These are phyloP conservation scores for Calophaca sinica DNA, from an alignment of 306 rosid species.

Conservation along the genomic window DNA sequence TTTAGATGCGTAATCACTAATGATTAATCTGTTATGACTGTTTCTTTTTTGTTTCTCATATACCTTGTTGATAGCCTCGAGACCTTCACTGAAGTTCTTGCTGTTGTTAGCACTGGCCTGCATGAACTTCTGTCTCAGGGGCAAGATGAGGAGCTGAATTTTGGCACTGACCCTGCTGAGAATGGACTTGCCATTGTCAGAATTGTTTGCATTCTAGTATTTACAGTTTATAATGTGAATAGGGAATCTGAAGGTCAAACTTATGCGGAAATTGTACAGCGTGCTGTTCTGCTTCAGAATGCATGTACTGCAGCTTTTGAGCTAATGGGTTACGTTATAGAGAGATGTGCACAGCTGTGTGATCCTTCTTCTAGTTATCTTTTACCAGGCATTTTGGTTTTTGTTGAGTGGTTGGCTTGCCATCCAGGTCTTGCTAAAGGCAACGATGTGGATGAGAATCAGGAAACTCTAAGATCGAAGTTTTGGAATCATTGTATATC, in stretches of 20 bases:
- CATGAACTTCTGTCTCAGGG: conserved; percentile 73
- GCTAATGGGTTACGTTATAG: conserved; percentile 75
- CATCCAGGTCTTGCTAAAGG: conserved; percentile 77
- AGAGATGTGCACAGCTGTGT: conserved; percentile 68
- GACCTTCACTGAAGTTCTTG: conserved; percentile 82
- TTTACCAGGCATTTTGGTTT: conserved; percentile 80
- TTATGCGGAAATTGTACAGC: conserved; percentile 90
- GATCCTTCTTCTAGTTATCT: conserved; percentile 82
- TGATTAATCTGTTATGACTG: conserved; percentile 27
- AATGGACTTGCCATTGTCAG: conserved; percentile 71
- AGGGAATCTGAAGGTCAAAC: conserved; percentile 86
- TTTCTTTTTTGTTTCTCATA: conserved; percentile 11
- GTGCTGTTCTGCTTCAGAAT: conserved; percentile 85
- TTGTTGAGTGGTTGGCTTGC: conserved; percentile 93
- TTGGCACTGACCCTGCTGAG: conserved; percentile 67
- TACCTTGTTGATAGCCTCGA: conserved; percentile 63
- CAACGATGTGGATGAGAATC: conserved; percentile 71
- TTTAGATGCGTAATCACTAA: neutral
- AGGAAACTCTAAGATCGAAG: conserved; percentile 62
- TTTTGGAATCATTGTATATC: conserved; percentile 74
- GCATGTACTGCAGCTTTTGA: conserved; percentile 83
- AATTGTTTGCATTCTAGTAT: conserved; percentile 74
- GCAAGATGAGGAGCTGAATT: conserved; percentile 65
- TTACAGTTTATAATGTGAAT: conserved; percentile 74
- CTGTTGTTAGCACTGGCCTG: conserved; percentile 67